Conservation (phyloP, 2,329 filamentous ascomycete genomes). For the Calonectria fujianensis region DNA sequence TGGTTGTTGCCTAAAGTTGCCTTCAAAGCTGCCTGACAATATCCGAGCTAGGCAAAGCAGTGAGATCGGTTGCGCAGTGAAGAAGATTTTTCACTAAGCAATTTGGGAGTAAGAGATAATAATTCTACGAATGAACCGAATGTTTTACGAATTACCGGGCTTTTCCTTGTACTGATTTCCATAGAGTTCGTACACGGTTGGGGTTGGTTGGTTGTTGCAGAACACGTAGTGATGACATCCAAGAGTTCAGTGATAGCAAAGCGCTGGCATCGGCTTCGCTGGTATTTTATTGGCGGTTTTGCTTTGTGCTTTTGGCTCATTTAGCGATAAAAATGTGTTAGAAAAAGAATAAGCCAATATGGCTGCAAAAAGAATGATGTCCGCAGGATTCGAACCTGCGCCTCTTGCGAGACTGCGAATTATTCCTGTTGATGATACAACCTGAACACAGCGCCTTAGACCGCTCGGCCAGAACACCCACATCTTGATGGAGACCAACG, state of each 20-base stretch:
- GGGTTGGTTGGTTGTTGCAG: too few relatives aligned
- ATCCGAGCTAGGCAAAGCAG: too few relatives aligned
- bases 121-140: too few relatives aligned
- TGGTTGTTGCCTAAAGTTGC: too few relatives aligned
- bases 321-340: neutral
- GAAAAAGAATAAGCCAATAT: constrained; percentile 34
- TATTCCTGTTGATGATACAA: constrained; percentile 4
- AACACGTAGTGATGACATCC: too few relatives aligned
- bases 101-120: neutral
- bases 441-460: constrained; percentile 5
- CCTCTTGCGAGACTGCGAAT: constrained; percentile 5
- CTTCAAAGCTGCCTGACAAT: too few relatives aligned
- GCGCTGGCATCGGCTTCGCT: too few relatives aligned
- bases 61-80: too few relatives aligned
- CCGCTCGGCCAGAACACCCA: neutral
- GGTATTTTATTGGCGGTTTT: too few relatives aligned
- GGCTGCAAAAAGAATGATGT: neutral
- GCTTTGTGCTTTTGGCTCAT: neutral
- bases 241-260: too few relatives aligned
- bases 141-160: too few relatives aligned
- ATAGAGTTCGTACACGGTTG: too few relatives aligned
- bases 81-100: neutral
- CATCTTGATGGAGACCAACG: neutral
- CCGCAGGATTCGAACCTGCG: constrained; percentile 4
- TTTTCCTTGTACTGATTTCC: neutral